phyloP scores from a whole-genome alignment of 257 asterid genomes.

The Phtheirospermum japonicum region DNA sequence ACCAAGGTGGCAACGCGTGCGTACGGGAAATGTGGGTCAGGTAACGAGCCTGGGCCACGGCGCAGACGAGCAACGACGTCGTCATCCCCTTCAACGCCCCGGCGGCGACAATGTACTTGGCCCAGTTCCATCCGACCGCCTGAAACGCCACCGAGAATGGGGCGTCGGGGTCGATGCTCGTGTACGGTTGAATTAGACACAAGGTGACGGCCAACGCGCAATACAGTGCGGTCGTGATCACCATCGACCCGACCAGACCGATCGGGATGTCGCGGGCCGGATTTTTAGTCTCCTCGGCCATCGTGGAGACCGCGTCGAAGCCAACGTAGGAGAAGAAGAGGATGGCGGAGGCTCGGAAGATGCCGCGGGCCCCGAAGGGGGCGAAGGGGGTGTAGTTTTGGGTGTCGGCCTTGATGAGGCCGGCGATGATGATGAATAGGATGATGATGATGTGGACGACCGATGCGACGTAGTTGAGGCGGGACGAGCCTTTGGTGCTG shows the following conservation, averaged over 20 bases:
- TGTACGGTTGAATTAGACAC: constrained; percentile 60
- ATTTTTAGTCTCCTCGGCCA: constrained; percentile 75
- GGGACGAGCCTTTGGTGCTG: constrained; percentile 58
- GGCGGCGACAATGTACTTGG: constrained; percentile 55
- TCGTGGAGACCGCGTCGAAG: constrained; percentile 65
- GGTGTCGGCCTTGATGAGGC: constrained; percentile 9
- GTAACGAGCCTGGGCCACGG: constrained; percentile 75
- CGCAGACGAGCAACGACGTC: constrained; percentile 53
- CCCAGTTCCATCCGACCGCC: constrained; percentile 60
- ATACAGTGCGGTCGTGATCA: constrained; percentile 50
- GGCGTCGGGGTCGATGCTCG: constrained; percentile 41
- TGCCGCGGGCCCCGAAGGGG: constrained; percentile 54
- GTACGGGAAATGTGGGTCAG: constrained; percentile 68
- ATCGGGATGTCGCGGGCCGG: constrained; percentile 64
- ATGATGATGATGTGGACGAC: constrained; percentile 44
- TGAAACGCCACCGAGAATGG: constrained; percentile 63
- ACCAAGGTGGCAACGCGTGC: constrained; percentile 78
- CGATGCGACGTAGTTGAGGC: constrained; percentile 56
- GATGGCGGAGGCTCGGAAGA: constrained; percentile 60
- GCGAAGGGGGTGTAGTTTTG: constrained; percentile 32
- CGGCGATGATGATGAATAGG: constrained; percentile 49
- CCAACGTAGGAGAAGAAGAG: constrained; percentile 71
- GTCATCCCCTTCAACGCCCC: constrained; percentile 77
- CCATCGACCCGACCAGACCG: constrained; percentile 70
- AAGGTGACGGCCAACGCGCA: constrained; percentile 55